phyloP scores from a whole-genome alignment of 2,329 filamentous ascomycete species.

The Xylaria sp. region DNA sequence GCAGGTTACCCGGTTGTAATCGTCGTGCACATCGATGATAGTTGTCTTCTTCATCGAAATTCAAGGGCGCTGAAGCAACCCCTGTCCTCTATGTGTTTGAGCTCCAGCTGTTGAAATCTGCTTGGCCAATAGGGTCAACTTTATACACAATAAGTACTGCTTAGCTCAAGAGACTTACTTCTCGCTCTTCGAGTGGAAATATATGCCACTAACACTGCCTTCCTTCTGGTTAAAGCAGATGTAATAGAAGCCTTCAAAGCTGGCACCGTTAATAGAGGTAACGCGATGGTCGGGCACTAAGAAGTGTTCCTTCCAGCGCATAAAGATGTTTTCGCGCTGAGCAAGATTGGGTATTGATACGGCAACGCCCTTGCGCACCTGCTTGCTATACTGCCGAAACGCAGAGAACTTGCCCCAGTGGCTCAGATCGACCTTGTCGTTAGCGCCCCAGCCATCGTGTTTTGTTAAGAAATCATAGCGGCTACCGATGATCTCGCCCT shows the following conservation, averaged over 20 bases:
- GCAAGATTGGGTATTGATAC: conserved; percentile 41
- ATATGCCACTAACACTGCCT: conserved; percentile 89
- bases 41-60: conserved; percentile 67
- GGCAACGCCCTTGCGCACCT: conserved; percentile 58
- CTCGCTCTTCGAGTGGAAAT: conserved; percentile 97
- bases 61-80: conserved; percentile 88
- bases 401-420: conserved; percentile 93
- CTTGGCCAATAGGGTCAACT: conserved; percentile 22
- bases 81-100: conserved; percentile 84
- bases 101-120: conserved; percentile 90
- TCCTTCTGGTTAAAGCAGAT: conserved; percentile 96
- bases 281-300: conserved; percentile 94
- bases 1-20: conserved; percentile 15
- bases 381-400: conserved; percentile 75
- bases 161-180: conserved; percentile 67
- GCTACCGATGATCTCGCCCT: conserved; percentile 94
- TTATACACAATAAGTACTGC: neutral
- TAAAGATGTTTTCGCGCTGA: conserved; percentile 80
- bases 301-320: conserved; percentile 99
- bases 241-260: conserved; percentile 98
- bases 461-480: conserved; percentile 94
- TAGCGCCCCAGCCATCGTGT: conserved; percentile 89
- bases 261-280: conserved; percentile 87
- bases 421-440: conserved; percentile 85
- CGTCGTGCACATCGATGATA: conserved; percentile 4